Conservation (phyloP, 2,329 filamentous ascomycete genomes). For the Alternaria triticimaculans region DNA sequence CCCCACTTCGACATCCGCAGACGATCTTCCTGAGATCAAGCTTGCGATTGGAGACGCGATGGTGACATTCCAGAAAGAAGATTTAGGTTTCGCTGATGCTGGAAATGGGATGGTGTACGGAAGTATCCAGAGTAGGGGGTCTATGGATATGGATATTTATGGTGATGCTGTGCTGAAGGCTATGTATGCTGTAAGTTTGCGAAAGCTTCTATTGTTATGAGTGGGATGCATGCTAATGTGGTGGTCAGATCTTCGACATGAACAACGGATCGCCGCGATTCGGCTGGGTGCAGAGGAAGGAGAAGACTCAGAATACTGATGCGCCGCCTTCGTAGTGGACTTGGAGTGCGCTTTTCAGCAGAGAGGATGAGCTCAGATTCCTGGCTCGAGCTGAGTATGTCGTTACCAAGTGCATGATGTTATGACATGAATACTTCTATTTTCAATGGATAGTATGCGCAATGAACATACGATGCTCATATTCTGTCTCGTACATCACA, state of each 20-base stretch:
- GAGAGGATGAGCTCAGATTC: neutral
- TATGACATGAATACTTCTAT: neutral
- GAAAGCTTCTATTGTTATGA: too few relatives aligned
- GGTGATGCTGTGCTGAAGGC: slow-evolving; percentile 32
- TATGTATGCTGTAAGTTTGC: slow-evolving; percentile 25
- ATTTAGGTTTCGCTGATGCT: slow-evolving; percentile 32
- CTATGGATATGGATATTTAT: slow-evolving; percentile 31
- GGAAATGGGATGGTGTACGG: slow-evolving; percentile 31
- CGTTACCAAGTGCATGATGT: neutral
- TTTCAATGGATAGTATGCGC: neutral
- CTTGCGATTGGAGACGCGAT: slow-evolving; percentile 27
- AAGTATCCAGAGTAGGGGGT: slow-evolving; percentile 29
- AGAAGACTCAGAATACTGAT: slow-evolving; percentile 23
- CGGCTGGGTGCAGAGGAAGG: slow-evolving; percentile 31
- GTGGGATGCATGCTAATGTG: neutral
- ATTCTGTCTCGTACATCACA: neutral
- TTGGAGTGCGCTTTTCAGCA: neutral
- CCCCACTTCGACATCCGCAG: slow-evolving; percentile 48
- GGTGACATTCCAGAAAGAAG: slow-evolving; percentile 32
- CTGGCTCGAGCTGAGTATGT: neutral
- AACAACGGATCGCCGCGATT: slow-evolving; percentile 27
- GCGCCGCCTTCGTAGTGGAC: slow-evolving; percentile 21
- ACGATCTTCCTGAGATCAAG: slow-evolving; percentile 22
- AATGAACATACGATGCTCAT: neutral
- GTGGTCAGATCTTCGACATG: slow-evolving; percentile 28